Evolutionary conservation across 495 filamentous ascomycete species (phyloP).

Genomic region (Oleoguttula mirabilis): DNA sequence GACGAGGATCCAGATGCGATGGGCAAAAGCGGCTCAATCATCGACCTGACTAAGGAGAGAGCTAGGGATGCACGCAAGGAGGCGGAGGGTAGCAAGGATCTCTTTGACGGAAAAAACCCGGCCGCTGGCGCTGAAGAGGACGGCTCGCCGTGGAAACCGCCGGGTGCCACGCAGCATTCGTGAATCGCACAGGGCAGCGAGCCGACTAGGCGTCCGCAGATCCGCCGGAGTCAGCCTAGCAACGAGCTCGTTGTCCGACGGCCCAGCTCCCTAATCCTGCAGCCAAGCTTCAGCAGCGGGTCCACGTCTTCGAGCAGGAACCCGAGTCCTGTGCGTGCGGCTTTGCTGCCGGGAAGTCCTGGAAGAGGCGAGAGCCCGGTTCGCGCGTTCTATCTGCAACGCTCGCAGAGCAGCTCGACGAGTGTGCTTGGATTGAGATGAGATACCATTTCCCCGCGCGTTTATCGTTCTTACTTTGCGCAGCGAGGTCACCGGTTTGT

Average conservation of each 20-base stretch:
- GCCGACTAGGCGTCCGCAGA: background rate
- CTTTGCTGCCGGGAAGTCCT: background rate
- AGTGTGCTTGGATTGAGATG: conserved; percentile 10
- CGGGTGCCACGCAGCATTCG: background rate
- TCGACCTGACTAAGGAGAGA: conserved; percentile 19
- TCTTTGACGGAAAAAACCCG: background rate
- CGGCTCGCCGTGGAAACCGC: background rate
- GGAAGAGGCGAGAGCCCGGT: conserved; percentile 6
- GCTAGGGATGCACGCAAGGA: conserved; percentile 19
- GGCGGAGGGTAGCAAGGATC: conserved; percentile 17
- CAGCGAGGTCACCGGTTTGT: background rate
- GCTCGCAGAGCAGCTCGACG: conserved; percentile 5
- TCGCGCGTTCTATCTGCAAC: conserved; percentile 3
- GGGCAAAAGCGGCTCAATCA: conserved; percentile 11
- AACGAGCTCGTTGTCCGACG: background rate
- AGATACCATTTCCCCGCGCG: conserved; percentile 11
- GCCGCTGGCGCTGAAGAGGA: conserved; percentile 1
- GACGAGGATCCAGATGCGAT: conserved; percentile 14
- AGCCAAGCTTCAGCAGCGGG: background rate
- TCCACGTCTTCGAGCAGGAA: background rate
- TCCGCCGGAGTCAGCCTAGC: background rate
- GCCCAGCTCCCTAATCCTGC: background rate
- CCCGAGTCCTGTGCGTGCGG: background rate
- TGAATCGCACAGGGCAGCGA: background rate
- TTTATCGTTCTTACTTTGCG: too few relatives aligned